phyloP scores from a whole-genome alignment of 2,329 filamentous ascomycete species.

The Nemania diffusa region DNA sequence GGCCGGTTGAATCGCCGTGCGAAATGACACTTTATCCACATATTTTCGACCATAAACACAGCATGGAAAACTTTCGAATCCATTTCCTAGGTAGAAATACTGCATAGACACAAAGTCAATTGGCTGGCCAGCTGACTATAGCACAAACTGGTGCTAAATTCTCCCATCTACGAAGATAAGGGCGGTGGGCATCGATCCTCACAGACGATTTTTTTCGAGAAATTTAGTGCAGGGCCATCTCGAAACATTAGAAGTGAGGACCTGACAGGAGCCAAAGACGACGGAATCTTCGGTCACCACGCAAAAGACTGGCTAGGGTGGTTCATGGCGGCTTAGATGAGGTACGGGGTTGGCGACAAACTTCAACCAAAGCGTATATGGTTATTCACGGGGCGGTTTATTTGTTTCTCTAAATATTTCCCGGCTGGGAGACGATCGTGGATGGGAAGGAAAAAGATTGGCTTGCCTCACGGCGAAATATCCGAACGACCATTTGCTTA shows the following conservation, averaged over 20 bases:
- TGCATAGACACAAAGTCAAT: conserved; percentile 24
- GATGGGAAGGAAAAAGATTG: conserved; percentile 48
- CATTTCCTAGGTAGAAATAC: conserved; percentile 25
- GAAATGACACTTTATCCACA: neutral
- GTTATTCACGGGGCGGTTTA: conserved; percentile 26
- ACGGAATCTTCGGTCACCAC: neutral
- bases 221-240: conserved; percentile 18
- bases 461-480: conserved; percentile 52
- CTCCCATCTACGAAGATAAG: conserved; percentile 11
- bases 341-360: conserved; percentile 46
- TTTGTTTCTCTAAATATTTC: conserved; percentile 30
- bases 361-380: conserved; percentile 44
- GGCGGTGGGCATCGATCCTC: neutral
- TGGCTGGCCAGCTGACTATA: conserved; percentile 36
- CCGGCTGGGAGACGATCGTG: conserved; percentile 29
- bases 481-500: conserved; percentile 39
- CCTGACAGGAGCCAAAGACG: conserved; percentile 2
- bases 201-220: neutral
- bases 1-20: conserved; percentile 58
- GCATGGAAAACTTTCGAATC: neutral
- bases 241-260: conserved; percentile 18
- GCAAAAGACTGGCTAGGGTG: conserved; percentile 1
- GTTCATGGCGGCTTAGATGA: conserved; percentile 21
- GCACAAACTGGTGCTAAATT: neutral
- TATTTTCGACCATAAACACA: neutral